phyloP scores from a whole-genome alignment of 2,329 filamentous ascomycete species.

The Esteya vermicola region DNA sequence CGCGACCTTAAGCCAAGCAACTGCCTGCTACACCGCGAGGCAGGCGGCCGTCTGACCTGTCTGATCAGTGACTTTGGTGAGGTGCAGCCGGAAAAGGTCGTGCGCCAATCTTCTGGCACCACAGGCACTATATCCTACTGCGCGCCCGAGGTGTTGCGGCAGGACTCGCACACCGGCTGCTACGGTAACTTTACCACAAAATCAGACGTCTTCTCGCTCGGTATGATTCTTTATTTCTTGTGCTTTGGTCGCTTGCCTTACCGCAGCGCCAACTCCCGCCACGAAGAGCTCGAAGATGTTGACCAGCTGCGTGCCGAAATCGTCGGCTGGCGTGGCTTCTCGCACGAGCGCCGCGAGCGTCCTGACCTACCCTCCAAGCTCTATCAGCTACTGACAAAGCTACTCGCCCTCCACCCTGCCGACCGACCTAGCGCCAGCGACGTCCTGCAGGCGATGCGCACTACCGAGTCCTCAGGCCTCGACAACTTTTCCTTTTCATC shows the following conservation, averaged over 20 bases:
- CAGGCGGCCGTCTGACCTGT: conserved; percentile 58
- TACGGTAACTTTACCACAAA: conserved; percentile 94
- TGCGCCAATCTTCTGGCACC: conserved; percentile 78
- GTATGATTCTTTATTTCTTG: conserved; percentile 98
- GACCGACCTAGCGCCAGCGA: conserved; percentile 76
- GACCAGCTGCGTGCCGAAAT: conserved; percentile 79
- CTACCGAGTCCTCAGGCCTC: conserved; percentile 36
- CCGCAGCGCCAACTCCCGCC: conserved; percentile 62
- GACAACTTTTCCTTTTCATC: conserved; percentile 26
- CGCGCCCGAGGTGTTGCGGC: conserved; percentile 77
- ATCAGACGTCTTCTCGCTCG: conserved; percentile 93
- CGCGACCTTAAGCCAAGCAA: conserved; percentile 94
- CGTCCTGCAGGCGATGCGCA: conserved; percentile 65
- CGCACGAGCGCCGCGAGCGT: conserved; percentile 58
- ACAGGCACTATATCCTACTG: conserved; percentile 97
- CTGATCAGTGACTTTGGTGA: conserved; percentile 97
- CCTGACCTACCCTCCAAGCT: conserved; percentile 76
- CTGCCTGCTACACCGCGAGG: conserved; percentile 70
- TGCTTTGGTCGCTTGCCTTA: conserved; percentile 89
- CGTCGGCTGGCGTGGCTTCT: conserved; percentile 72
- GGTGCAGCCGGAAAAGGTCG: conserved; percentile 70
- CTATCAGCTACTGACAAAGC: conserved; percentile 67
- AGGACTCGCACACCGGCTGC: conserved; percentile 50
- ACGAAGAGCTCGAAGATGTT: conserved; percentile 86
- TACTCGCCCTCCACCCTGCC: conserved; percentile 63